Conservation (phyloP, 352 stramenopile genomes). For the Pythium phragmiticola region DNA sequence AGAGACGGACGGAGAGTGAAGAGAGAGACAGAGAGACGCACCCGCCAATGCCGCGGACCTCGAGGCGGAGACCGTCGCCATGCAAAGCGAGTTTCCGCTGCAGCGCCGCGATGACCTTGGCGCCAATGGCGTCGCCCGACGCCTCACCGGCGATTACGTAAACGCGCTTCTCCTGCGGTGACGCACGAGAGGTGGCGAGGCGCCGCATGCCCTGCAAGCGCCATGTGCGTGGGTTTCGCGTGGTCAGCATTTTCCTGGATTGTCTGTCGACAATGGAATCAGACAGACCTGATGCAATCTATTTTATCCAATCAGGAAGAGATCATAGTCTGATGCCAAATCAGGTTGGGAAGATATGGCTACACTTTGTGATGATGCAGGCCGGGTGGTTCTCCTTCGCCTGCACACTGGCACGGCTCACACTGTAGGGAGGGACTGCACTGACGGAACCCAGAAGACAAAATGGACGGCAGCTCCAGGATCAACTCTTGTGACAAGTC, state of each 20-base stretch:
- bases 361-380: background rate
- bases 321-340: background rate
- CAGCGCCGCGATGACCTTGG: slow-evolving; percentile 62
- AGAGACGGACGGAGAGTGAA: background rate
- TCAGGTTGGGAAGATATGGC: background rate
- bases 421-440: too few species aligned
- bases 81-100: slow-evolving; percentile 20
- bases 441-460: too few species aligned
- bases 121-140: slow-evolving; percentile 74
- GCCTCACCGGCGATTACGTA: slow-evolving; percentile 75
- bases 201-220: background rate
- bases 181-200: background rate
- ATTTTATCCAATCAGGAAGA: background rate
- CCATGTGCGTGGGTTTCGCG: background rate
- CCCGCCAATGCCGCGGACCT: slow-evolving; percentile 63
- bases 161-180: slow-evolving; percentile 27
- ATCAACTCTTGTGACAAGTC: too few species aligned
- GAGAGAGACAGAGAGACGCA: slow-evolving; percentile 17
- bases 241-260: background rate
- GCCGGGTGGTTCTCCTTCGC: too few species aligned
- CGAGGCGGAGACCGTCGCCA: slow-evolving; percentile 23
- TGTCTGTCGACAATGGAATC: background rate
- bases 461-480: too few species aligned
- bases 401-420: too few species aligned
- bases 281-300: background rate